Evolutionary conservation across 2,329 filamentous ascomycete genomes (phyloP).

Genomic region (Sporothrix protearum): DNA sequence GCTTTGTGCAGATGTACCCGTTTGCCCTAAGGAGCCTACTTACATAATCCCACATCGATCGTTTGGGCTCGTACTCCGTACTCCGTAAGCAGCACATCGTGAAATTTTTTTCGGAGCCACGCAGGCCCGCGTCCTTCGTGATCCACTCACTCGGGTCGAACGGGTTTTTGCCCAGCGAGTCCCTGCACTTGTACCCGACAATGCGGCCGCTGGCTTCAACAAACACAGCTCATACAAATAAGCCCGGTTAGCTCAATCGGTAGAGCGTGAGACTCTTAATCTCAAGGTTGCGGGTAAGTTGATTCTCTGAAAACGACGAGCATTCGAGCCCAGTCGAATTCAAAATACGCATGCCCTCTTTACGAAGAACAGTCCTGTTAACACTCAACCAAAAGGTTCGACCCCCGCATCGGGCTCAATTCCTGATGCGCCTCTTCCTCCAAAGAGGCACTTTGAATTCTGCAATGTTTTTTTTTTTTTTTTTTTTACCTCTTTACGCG

Average conservation of each 20-base stretch:
- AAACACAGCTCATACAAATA: background rate
- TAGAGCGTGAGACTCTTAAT: slow-evolving; percentile 71
- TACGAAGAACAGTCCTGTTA: background rate
- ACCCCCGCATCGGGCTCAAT: slow-evolving; percentile 49
- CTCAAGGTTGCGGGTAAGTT: slow-evolving; percentile 34
- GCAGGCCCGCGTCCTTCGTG: background rate
- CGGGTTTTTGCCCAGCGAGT: background rate
- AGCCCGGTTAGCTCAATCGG: slow-evolving; percentile 42
- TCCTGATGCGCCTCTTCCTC: slow-evolving; percentile 36
- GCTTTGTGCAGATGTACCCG: background rate
- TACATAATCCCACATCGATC: background rate
- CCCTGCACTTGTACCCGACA: background rate
- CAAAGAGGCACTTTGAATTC: slow-evolving; percentile 10
- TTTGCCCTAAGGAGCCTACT: background rate
- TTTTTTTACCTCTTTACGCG: background rate
- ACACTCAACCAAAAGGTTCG: slow-evolving; percentile 31
- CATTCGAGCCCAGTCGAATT: background rate
- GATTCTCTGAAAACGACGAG: background rate
- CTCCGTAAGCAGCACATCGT: background rate
- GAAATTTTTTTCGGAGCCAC: background rate
- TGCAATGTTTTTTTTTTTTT: background rate
- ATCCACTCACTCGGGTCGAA: background rate
- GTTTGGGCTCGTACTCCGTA: background rate
- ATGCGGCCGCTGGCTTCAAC: slow-evolving; percentile 2
- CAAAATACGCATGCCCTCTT: background rate